Evolutionary conservation across 768 basidiomycete genomes (phyloP).

Genomic region (Leccinellum albellum): DNA sequence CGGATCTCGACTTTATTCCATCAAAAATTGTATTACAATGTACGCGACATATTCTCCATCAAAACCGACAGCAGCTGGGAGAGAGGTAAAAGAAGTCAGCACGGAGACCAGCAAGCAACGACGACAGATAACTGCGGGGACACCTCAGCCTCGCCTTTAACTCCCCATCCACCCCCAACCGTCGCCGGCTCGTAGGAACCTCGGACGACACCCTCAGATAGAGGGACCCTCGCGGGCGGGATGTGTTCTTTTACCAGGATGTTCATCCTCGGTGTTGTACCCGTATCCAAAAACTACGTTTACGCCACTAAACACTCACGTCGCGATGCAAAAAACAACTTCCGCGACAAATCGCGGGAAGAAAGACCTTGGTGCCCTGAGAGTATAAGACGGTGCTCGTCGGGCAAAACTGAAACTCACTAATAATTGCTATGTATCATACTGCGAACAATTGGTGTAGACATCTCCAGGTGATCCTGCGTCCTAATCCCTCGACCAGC

Average conservation of each 20-base stretch:
- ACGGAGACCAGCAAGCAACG: neutral
- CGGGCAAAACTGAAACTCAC: constrained; percentile 8
- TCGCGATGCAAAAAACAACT: neutral
- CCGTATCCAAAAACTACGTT: constrained; percentile 1
- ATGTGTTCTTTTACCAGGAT: constrained; percentile 87
- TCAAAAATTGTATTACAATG: neutral
- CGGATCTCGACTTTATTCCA: too few species aligned
- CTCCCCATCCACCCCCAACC: constrained; percentile 71
- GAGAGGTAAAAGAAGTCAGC: constrained; percentile 5
- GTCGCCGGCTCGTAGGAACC: constrained; percentile 29
- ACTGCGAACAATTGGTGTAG: constrained; percentile 39
- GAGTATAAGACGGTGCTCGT: neutral
- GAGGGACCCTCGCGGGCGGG: constrained; percentile 47
- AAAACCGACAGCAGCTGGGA: neutral
- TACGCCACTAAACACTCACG: neutral
- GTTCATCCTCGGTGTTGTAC: constrained; percentile 61
- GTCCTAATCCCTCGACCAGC: constrained; percentile 84
- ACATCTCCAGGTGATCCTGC: constrained; percentile 90
- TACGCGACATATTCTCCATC: neutral
- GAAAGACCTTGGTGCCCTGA: neutral
- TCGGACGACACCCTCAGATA: constrained; percentile 27
- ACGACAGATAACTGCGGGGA: constrained; percentile 1
- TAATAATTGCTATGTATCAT: constrained; percentile 4
- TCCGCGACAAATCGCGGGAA: neutral
- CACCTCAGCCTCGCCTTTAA: constrained; percentile 88